phyloP scores from a whole-genome alignment of 768 basidiomycete species.

The Amanita pseudoporphyria region DNA sequence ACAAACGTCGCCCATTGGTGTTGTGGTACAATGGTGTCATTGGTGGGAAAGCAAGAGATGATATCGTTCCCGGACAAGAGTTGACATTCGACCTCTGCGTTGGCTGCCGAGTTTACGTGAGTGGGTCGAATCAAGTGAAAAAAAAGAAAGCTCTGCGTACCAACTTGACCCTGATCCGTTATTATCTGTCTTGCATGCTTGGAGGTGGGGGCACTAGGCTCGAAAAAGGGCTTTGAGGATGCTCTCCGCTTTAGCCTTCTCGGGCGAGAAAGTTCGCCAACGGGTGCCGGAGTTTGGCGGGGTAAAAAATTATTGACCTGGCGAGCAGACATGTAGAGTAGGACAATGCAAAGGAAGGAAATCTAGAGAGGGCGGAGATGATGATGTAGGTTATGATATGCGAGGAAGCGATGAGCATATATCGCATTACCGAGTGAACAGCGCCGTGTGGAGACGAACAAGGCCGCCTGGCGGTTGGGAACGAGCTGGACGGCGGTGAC shows the following conservation, averaged over 20 bases:
- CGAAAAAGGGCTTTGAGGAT: constrained; percentile 10
- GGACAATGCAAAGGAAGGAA: background rate
- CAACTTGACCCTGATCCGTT: constrained; percentile 25
- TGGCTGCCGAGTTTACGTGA: constrained; percentile 13
- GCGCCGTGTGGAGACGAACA: background rate
- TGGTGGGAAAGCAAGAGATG: constrained; percentile 67
- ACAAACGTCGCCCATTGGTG: constrained; percentile 69
- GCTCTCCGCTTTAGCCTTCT: constrained; percentile 24
- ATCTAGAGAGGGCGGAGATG: constrained; percentile 1
- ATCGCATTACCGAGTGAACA: constrained; percentile 5
- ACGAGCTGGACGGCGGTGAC: background rate
- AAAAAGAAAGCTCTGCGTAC: constrained; percentile 13
- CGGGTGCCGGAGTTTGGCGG: constrained; percentile 24
- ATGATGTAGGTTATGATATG: constrained; percentile 3
- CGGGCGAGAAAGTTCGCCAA: constrained; percentile 8
- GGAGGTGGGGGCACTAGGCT: constrained; percentile 16
- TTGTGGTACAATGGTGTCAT: constrained; percentile 51
- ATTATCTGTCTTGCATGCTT: constrained; percentile 28
- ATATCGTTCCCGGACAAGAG: constrained; percentile 56
- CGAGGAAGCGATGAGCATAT: constrained; percentile 2
- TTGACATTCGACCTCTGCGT: constrained; percentile 44
- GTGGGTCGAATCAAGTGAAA: background rate
- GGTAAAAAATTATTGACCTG: constrained; percentile 34
- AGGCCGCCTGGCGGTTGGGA: background rate
- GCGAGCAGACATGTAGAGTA: constrained; percentile 25